A percentile compares a stretch with the other conserved stretches of the same genome.
phyloP scores from a whole-genome alignment of 2,329 filamentous ascomycete genomes.

The Calonectria pseudoturangicola region DNA sequence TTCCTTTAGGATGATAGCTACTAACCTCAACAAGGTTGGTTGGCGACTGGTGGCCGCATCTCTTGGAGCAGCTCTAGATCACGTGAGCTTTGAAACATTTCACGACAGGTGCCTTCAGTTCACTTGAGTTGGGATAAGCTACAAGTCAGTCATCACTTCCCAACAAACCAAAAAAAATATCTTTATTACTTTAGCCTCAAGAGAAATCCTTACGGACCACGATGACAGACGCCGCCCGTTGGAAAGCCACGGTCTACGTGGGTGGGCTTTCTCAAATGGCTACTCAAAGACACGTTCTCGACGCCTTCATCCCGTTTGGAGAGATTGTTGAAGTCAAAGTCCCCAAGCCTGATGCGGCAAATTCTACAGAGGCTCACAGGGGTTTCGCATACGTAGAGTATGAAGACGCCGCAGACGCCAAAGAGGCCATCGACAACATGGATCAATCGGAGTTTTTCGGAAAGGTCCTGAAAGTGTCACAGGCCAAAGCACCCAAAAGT shows the following conservation, averaged over 20 bases:
- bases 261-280: slow-evolving; percentile 90
- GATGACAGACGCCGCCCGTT: slow-evolving; percentile 89
- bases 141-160: slow-evolving; percentile 3
- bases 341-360: slow-evolving; percentile 89
- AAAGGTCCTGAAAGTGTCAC: slow-evolving; percentile 91
- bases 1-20: background rate
- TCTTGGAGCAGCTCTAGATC: background rate
- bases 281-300: slow-evolving; percentile 83
- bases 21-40: slow-evolving; percentile 2
- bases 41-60: background rate
- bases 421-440: slow-evolving; percentile 99
- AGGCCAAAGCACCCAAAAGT: slow-evolving; percentile 94
- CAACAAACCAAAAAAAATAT: slow-evolving; percentile 15
- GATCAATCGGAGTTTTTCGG: slow-evolving; percentile 97
- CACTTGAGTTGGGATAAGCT: slow-evolving; percentile 4
- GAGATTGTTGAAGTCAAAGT: slow-evolving; percentile 94
- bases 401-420: slow-evolving; percentile 88
- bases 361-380: slow-evolving; percentile 85
- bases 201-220: slow-evolving; percentile 34
- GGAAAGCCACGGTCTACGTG: slow-evolving; percentile 95
- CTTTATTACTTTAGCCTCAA: slow-evolving; percentile 15
- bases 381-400: slow-evolving; percentile 99
- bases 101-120: slow-evolving; percentile 11
- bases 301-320: slow-evolving; percentile 97
- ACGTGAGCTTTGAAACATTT: slow-evolving; percentile 24